Evolutionary conservation across 2,329 filamentous ascomycete species (phyloP), one percentile per base, ranked within the genome.

Genomic region (Botryotinia convoluta): DNA sequence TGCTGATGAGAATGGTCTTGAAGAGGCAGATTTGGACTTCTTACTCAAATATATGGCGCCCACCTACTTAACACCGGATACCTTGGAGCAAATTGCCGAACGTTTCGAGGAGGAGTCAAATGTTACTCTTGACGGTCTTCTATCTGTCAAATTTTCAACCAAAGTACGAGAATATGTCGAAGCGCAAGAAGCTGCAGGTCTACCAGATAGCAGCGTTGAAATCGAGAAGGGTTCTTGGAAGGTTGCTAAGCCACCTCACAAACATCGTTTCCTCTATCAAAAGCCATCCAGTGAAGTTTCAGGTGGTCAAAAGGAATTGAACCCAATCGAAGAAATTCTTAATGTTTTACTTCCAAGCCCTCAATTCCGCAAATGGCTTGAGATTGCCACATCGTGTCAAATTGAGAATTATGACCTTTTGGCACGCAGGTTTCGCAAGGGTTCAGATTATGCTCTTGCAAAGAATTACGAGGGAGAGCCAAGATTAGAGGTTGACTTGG

Each of bases 381-480:
- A 92, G 72, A 87, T 95, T 70, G 91, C 94, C 8, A 98, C 95
- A 0, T 90, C 91, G 48, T 90, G 93, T 75, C 87, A 86, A 1
- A 84, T 98, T 22, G 89, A 91, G 74, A 92, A 89, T 79, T 90
- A 91, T 78, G 92, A 97, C 79, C 83, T 97, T 69, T 83, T 97
- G n/a, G 93, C 93, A 0, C 90, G 96, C 35, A 90, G 95, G 48
- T 99, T 99, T 86, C 90, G 96, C 14, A 90, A 90, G 65, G 94
- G 96, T 9, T 84, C 91, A 75, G 96, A 99, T 83, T 99, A 99
- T 81, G 97, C 95, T 4, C 89, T 99, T 32, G 96, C 96, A 2
- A 97, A 93, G 32, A 91, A 92, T 35, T 94, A 97, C 80, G 91
- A 89, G 51, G 90, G 90, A 72, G 88, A 93, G 78, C 89, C 94